Percentiles rank a stretch among this genome's conserved stretches.
phyloP scores from a whole-genome alignment of 768 basidiomycete species.

The Leucogyrophana mollusca region DNA sequence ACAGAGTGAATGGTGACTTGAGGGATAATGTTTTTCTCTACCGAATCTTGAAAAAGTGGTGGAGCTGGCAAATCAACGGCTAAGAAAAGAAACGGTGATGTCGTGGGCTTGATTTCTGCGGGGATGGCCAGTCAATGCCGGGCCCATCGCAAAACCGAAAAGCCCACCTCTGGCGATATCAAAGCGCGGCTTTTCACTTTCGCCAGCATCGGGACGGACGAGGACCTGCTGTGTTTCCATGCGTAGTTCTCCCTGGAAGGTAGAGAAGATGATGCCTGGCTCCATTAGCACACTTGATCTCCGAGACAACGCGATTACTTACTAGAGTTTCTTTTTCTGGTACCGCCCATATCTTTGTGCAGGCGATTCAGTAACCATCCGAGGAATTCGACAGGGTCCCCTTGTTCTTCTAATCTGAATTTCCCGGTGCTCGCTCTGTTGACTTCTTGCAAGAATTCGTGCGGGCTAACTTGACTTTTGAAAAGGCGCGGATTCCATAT shows the following conservation, averaged over 20 bases:
- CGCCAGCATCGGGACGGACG: conserved; percentile 73
- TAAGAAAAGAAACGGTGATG: conserved; percentile 93
- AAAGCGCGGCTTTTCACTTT: conserved; percentile 83
- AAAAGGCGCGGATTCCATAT: conserved; percentile 96
- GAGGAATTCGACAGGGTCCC: conserved; percentile 95
- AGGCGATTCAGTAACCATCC: conserved; percentile 94
- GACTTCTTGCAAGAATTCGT: conserved; percentile 98
- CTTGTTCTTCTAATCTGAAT: conserved; percentile 91
- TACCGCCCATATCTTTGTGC: conserved; percentile 92
- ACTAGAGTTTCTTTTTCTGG: conserved; percentile 91
- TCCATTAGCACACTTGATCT: conserved; percentile 13
- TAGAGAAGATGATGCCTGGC: conserved; percentile 85
- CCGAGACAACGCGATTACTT: conserved; percentile 30
- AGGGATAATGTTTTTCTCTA: conserved; percentile 98
- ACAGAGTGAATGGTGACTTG: conserved; percentile 92
- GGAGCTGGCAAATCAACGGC: conserved; percentile 96
- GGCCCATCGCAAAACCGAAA: neutral
- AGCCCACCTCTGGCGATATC: conserved; percentile 87
- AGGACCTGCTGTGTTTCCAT: conserved; percentile 93
- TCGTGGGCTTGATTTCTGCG: conserved; percentile 79
- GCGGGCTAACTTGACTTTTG: conserved; percentile 98
- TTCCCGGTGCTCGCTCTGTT: conserved; percentile 84
- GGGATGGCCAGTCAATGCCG: neutral
- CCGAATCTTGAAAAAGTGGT: conserved; percentile 93
- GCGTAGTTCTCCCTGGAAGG: conserved; percentile 92